Percentiles rank a stretch among this genome's conserved stretches.
Evolutionary conservation across 2,329 filamentous ascomycete genomes (phyloP).

Genomic region (Drechslerella coelobrocha): DNA sequence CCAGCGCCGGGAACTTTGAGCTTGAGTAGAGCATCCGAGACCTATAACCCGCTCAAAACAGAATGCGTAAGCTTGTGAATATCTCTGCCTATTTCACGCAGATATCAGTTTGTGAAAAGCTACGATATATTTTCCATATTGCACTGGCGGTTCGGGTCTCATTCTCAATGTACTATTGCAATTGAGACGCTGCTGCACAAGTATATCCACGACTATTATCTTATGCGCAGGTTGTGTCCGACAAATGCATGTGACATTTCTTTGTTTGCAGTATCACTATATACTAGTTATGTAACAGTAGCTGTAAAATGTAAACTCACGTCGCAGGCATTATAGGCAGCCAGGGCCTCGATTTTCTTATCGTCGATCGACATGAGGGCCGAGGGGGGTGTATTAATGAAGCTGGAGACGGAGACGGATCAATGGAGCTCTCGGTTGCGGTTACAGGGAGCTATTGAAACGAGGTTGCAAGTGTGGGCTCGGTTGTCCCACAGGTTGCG

Average conservation of each 20-base stretch:
- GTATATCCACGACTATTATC: background rate
- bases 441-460: background rate
- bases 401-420: background rate
- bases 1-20: constrained; percentile 72
- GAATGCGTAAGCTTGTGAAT: background rate
- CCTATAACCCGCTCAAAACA: constrained; percentile 58
- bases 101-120: too few species aligned
- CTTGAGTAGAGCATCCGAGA: constrained; percentile 76
- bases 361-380: constrained; percentile 24
- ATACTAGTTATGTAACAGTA: too few species aligned
- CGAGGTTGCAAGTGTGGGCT: too few species aligned
- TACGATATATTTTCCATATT: too few species aligned
- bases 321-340: constrained; percentile 44
- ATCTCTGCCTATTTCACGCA: too few species aligned
- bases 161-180: background rate
- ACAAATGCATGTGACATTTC: background rate
- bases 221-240: too few species aligned
- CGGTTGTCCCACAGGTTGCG: too few species aligned
- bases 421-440: background rate
- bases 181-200: background rate
- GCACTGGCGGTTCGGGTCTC: background rate
- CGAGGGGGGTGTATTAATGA: background rate
- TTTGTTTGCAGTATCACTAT: too few species aligned
- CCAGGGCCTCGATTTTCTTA: constrained; percentile 19
- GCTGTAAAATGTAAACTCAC: too few species aligned